Evolutionary conservation across 228 moss, liverwort and hornwort species (phyloP).

Genomic region (Sphagnum magellanicum): DNA sequence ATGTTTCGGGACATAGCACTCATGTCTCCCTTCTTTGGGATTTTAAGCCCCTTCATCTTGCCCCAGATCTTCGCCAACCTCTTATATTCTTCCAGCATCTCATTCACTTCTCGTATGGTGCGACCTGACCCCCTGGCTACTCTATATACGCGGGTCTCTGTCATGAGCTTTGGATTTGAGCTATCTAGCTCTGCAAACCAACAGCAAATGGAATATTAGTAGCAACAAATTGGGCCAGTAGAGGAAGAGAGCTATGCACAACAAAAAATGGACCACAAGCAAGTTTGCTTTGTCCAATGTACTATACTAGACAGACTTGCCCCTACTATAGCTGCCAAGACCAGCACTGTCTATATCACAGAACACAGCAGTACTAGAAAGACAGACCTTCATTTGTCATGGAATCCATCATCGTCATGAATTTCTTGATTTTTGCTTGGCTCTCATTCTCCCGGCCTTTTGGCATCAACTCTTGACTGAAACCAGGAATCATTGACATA

Average conservation of each 20-base stretch:
- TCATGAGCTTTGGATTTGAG: constrained; percentile 82
- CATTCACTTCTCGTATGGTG: constrained; percentile 53
- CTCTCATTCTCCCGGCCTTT: constrained; percentile 88
- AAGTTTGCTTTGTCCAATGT: too few species aligned
- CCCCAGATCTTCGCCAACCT: constrained; percentile 86
- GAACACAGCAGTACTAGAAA: not conserved
- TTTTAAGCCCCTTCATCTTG: constrained; percentile 93
- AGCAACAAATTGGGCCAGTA: not conserved
- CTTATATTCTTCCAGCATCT: constrained; percentile 81
- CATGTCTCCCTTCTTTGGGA: constrained; percentile 91
- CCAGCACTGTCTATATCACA: too few species aligned
- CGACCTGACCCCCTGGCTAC: constrained; percentile 84
- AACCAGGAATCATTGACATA: constrained; percentile 86
- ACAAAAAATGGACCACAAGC: too few species aligned
- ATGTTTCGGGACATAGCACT: constrained; percentile 75
- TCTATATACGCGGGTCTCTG: constrained; percentile 63
- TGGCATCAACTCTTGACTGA: constrained; percentile 83
- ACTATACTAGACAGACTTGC: too few species aligned
- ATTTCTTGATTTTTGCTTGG: constrained; percentile 73
- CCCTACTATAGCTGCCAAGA: too few species aligned
- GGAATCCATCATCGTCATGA: constrained; percentile 93
- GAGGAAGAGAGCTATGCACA: not conserved
- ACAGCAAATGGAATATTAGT: not conserved
- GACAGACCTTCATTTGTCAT: constrained; percentile 76
- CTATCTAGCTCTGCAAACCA: constrained; percentile 67